phyloP scores from a whole-genome alignment of 2,329 filamentous ascomycete genomes.

The Aspergillus persii region DNA sequence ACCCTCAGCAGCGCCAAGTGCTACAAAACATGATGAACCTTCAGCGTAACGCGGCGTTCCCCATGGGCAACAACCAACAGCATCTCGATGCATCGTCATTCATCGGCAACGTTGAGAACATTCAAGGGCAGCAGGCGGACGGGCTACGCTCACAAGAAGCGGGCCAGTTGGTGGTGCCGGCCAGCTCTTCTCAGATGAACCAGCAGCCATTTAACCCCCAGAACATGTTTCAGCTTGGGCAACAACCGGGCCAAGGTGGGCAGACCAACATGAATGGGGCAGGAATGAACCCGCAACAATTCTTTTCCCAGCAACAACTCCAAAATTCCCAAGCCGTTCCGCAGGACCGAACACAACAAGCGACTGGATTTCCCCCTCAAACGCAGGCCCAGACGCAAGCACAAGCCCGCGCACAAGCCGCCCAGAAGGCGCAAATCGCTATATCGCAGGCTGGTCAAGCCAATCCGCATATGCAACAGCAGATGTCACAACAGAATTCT shows the following conservation, averaged over 20 bases:
- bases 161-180: conserved; percentile 63
- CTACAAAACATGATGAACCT: conserved; percentile 43
- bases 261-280: conserved; percentile 37
- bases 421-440: conserved; percentile 46
- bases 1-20: conserved; percentile 40
- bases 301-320: conserved; percentile 44
- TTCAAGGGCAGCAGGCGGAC: conserved; percentile 60
- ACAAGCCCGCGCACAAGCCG: conserved; percentile 42
- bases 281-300: conserved; percentile 40
- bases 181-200: conserved; percentile 56
- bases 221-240: conserved; percentile 40
- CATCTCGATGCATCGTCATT: conserved; percentile 37
- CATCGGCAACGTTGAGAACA: conserved; percentile 51
- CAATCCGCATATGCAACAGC: conserved; percentile 37
- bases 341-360: conserved; percentile 42
- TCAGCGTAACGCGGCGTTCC: conserved; percentile 37
- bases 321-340: conserved; percentile 43
- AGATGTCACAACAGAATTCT: conserved; percentile 41
- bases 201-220: conserved; percentile 41
- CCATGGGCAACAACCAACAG: conserved; percentile 31
- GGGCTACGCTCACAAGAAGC: conserved; percentile 61
- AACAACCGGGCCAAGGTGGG: conserved; percentile 41
- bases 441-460: conserved; percentile 47
- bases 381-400: conserved; percentile 40
- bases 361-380: conserved; percentile 33